Evolutionary conservation across 495 filamentous ascomycete species (phyloP), one percentile per base, ranked within the genome.

Genomic region (Tuber magnatum): DNA sequence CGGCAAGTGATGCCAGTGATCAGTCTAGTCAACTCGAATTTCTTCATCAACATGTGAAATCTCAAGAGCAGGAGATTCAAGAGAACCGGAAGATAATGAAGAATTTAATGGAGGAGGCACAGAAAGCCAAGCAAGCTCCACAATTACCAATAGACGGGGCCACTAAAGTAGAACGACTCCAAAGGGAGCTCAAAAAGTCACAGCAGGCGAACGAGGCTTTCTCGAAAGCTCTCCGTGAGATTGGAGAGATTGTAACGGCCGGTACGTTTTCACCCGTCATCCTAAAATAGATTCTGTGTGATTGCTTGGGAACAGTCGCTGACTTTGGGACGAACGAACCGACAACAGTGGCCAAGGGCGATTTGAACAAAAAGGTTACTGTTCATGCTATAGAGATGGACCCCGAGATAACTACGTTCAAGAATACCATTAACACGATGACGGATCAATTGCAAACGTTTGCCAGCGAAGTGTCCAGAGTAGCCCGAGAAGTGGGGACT

Each of bases 391-490:
- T 94, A 80, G 95, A 99, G 84, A 95, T 97, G 92, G 95, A 99
- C 87, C 94, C 95, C 1, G 96, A 99, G 87, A 99, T 99, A 81
- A 93, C 92, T n/a, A 94, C 92, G 7, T 99, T 99, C 88, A 99
- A 99, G 86, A 90, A 92, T 74, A 97, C 94, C 61, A 90, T 93
- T 86, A 99, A 99, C 82, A 97, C 91, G 73, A 99, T 99, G 95
- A 97, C 98, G 89, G 95, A 98, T 83, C 95, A 98, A 85, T 87
- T 99, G 73, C 94, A 97, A 83, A 92, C 95, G 72, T 99, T 99
- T 85, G 94, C 95, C 81, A 94, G 92, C 83, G 94, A 99, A 85
- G 95, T 99, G 80, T 98, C 96, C 75, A 90, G 93, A 80, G 92
- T 99, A 78, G 95, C 95, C 51, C 92, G 93, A 85, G 95, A 98